phyloP scores from a whole-genome alignment of 2,329 filamentous ascomycete species.

The Xylariaceae sp. region DNA sequence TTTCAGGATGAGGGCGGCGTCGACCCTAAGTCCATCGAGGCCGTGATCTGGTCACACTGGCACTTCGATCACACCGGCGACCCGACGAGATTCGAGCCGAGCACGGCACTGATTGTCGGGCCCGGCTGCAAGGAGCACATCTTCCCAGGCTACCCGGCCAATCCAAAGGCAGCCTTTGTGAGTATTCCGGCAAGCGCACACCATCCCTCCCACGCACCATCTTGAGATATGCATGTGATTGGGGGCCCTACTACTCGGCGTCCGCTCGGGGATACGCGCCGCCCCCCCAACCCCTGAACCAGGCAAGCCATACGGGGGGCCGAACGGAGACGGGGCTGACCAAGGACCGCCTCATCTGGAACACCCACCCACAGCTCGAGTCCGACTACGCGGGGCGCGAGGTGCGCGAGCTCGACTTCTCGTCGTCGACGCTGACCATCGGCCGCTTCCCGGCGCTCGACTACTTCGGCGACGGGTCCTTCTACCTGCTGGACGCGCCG shows the following conservation, averaged over 20 bases:
- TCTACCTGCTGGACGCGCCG: constrained; percentile 19
- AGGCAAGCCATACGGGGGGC: too few relatives aligned
- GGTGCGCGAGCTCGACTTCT: constrained; percentile 18
- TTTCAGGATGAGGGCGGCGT: constrained; percentile 15
- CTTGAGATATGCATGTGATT: too few relatives aligned
- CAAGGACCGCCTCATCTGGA: too few relatives aligned
- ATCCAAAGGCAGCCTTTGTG: constrained; percentile 5
- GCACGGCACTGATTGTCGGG: constrained; percentile 15
- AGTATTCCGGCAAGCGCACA: too few relatives aligned
- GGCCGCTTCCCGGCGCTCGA: constrained; percentile 15
- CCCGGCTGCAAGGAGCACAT: constrained; percentile 8
- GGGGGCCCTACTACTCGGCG: too few relatives aligned
- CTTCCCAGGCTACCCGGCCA: constrained; percentile 16
- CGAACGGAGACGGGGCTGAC: too few relatives aligned
- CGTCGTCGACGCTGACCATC: constrained; percentile 7
- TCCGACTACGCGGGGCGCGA: constrained; percentile 12
- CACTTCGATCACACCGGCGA: constrained; percentile 19
- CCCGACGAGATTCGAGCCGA: constrained; percentile 11
- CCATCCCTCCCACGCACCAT: too few relatives aligned
- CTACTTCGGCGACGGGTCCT: constrained; percentile 20
- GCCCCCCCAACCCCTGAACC: too few relatives aligned
- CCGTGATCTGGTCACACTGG: constrained; percentile 18
- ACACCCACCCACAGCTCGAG: too few relatives aligned
- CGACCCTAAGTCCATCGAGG: constrained; percentile 15
- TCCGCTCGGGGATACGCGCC: too few relatives aligned